Base-by-base conservation (phyloP, 306 rosid genomes). In the Cucumis hystrix region DNA sequence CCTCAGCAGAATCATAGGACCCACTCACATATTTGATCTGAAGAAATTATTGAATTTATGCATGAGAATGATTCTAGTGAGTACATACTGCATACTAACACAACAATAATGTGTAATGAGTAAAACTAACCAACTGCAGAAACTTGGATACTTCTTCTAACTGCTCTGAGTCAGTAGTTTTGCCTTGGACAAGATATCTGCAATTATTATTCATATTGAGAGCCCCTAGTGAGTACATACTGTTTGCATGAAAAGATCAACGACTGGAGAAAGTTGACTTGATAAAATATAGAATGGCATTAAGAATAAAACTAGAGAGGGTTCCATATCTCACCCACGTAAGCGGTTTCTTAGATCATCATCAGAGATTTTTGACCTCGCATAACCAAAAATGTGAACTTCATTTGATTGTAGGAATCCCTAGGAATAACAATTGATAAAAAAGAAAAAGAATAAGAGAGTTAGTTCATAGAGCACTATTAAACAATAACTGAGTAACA, bases 321-420 rank as follows among this genome's bases (percentile, higher is more conserved):
- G 18, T 15, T 75, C 8, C 66, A 83, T 57, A 67, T 23, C 93
- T 88, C 80, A 92, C 99, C 96, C 88, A 6, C 59, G 89, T 66
- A 95, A 70, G 85, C 99, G 96, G 81, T 76, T 80, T 87, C 97
- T 87, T 79, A 95, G 86, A 47, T 95, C 99, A 23, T 88, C 91
- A 81, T 88, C 88, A 25, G 97, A 83, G 73, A 95, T 91, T 85
- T 90, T 91, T 69, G 93, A 80, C 82, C 99, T 95, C 43, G 99
- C 97, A 84, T 95, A 95, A 71, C 99, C 99, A 87, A 95, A 95
- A 75, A 95, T 91, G 85, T 84, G 86, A 84, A 92, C 96, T 82
- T 92, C 97, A 76, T 87, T 75, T 41, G 89, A 82, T 41, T 73
- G 87, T 43, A 95, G 89, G 87, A 92, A 91, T 33, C 97, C 96